phyloP scores from a whole-genome alignment of 2,329 filamentous ascomycete species.

The Cordyceps javanica region DNA sequence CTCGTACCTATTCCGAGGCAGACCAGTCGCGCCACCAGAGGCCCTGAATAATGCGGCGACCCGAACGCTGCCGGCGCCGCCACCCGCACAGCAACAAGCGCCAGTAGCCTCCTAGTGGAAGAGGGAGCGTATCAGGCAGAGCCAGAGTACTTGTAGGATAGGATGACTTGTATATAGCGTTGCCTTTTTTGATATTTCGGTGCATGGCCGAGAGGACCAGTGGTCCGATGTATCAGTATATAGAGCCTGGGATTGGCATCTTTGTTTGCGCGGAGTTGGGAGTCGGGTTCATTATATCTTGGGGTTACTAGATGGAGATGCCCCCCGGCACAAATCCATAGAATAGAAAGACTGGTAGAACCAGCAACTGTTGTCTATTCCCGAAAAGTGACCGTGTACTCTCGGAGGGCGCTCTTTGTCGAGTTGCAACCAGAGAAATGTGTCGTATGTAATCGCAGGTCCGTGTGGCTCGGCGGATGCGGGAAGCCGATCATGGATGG shows the following conservation, averaged over 20 bases:
- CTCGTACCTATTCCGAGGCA: slow-evolving; percentile 33
- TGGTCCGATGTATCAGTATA: slow-evolving; percentile 9
- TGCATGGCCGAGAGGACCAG: not conserved
- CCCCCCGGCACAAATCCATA: slow-evolving; percentile 10
- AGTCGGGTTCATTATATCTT: slow-evolving; percentile 2
- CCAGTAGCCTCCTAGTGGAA: slow-evolving; percentile 16
- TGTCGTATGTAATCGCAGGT: not conserved
- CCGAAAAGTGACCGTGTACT: not conserved
- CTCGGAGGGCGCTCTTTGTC: not conserved
- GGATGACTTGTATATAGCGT: slow-evolving; percentile 11
- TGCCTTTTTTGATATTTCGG: not conserved
- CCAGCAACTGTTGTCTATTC: not conserved
- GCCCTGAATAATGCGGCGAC: slow-evolving; percentile 16
- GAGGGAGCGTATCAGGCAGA: not conserved
- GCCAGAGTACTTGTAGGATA: slow-evolving; percentile 13
- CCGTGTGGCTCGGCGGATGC: not conserved
- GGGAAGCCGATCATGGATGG: not conserved
- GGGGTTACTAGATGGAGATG: slow-evolving; percentile 10
- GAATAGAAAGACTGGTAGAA: slow-evolving; percentile 10
- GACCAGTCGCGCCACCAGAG: slow-evolving; percentile 27
- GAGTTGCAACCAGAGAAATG: not conserved
- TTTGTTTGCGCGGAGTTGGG: slow-evolving; percentile 13
- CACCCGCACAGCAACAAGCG: slow-evolving; percentile 17
- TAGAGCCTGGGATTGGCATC: slow-evolving; percentile 1
- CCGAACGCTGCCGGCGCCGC: slow-evolving; percentile 14